These are phyloP conservation scores for Colletotrichum limetticola DNA, from an alignment of 2,329 filamentous ascomycete species.

Conservation along the genomic window DNA sequence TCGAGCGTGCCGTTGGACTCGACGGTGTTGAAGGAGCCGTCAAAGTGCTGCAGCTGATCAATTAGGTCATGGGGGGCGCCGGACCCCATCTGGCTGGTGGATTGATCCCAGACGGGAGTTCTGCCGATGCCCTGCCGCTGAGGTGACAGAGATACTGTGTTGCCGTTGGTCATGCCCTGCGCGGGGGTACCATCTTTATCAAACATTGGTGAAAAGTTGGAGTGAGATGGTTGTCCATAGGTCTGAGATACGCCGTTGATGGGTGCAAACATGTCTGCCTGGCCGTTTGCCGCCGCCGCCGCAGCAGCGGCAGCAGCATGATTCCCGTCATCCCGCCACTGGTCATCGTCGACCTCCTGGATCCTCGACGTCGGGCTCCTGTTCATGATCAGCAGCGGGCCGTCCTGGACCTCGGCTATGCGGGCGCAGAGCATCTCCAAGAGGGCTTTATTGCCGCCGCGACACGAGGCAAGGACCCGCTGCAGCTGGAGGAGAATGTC, in stretches of 20 bases:
- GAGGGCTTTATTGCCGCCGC: constrained; percentile 54
- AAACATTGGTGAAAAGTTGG: constrained; percentile 17
- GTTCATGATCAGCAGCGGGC: constrained; percentile 4
- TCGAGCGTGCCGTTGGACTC: constrained; percentile 29
- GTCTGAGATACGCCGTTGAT: not conserved
- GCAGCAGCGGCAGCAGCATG: too few relatives aligned
- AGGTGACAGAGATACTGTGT: not conserved
- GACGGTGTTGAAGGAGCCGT: constrained; percentile 27
- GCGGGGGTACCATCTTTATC: not conserved
- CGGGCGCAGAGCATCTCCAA: constrained; percentile 45
- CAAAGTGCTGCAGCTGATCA: constrained; percentile 24
- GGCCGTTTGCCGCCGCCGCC: not conserved
- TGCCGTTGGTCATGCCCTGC: not conserved
- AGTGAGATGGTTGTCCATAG: constrained; percentile 11
- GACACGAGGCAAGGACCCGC: constrained; percentile 51
- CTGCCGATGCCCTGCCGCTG: constrained; percentile 12
- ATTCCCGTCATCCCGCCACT: constrained; percentile 12
- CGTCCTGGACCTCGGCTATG: constrained; percentile 33
- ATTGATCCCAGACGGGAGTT: constrained; percentile 8
- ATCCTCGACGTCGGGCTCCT: constrained; percentile 15
- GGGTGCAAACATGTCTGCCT: not conserved
- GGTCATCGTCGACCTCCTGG: constrained; percentile 30
- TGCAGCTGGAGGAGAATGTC: constrained; percentile 51
- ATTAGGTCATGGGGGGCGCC: constrained; percentile 23
- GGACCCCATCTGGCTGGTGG: not conserved